Evolutionary conservation across 352 stramenopile species (phyloP), one percentile per base, ranked within the genome.

Genomic region (Pythium phragmiticola): DNA sequence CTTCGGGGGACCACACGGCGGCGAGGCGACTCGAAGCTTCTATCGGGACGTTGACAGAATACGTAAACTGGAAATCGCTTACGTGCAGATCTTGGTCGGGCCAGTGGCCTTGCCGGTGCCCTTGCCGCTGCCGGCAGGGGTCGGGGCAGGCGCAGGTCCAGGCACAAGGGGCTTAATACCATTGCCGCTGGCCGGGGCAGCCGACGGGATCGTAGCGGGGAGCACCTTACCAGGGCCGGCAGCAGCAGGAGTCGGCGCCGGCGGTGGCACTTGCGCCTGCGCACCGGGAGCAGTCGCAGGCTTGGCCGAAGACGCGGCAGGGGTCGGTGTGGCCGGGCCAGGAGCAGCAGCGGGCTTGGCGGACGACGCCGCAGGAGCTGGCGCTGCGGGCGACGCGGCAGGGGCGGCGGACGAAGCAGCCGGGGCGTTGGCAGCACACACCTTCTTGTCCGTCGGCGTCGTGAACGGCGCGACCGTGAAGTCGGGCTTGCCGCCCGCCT

Each of bases 11-110:
- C 34, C 34, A 39, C 51, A 57, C 51, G 51, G 47, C 36, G 51
- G 51, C 17, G 36, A 57, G 51, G 34, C 23, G 7, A 46, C 39
- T 54, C 26, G 28, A 14, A 39, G 52, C 52, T 60, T 60, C 39
- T 60, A 60, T 43, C 11, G 34, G 7, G 36, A 58, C 52, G 49
- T 34, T 36, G 39, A 60, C 28, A n/a, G 16, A 16, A 45, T 28
- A 23, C 26, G 43, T 9, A 36, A 7, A 8, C 14, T 12, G 17
- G 7, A 46, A 43, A 28, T 28, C 43, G 28, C 21, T 47, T 62
- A 62, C 17, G 45, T n/a, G 43, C 56, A 62, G 43, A 62, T 30
- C 56, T 62, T 62, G 56, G 57, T 57, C 45, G 57, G 46, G 17
- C 46, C 47, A 8, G 56, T 45, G n/a, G 43, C 56, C 17, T 48